Percentiles rank a stretch among this genome's conserved stretches.
Conservation (phyloP, 352 stramenopile genomes). For the Saprolegnia diclina region DNA sequence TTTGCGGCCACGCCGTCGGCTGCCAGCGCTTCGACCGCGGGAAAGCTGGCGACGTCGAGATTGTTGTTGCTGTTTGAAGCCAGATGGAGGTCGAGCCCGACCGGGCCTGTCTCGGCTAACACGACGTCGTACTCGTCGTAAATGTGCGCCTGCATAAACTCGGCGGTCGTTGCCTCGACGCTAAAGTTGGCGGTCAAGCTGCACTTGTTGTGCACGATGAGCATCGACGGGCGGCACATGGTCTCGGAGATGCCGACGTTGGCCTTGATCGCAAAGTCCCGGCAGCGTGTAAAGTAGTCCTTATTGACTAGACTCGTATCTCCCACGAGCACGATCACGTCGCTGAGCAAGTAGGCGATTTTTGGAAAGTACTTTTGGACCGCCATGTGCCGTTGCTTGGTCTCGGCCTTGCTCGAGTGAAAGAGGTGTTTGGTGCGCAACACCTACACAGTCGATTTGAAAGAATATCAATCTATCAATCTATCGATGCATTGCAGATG, state of each 20-base stretch:
- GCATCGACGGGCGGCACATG: background rate
- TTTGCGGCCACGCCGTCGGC: background rate
- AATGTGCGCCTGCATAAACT: background rate
- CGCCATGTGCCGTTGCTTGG: background rate
- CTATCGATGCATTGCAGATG: too few species aligned
- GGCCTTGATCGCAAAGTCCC: background rate
- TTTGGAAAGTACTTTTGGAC: slow-evolving; percentile 17
- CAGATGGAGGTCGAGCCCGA: background rate
- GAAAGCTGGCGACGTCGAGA: background rate
- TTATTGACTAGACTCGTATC: slow-evolving; percentile 10
- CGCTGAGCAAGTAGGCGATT: slow-evolving; percentile 7
- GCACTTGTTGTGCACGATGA: background rate
- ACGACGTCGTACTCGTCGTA: slow-evolving; percentile 15
- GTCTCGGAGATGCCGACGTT: background rate
- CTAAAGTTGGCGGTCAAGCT: background rate
- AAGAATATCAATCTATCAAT: too few species aligned
- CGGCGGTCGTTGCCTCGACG: background rate
- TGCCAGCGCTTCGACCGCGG: background rate
- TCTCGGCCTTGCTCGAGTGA: slow-evolving; percentile 12
- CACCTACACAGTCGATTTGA: background rate
- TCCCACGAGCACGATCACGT: slow-evolving; percentile 10
- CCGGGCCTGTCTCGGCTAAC: background rate
- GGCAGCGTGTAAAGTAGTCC: slow-evolving; percentile 8
- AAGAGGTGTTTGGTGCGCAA: slow-evolving; percentile 1
- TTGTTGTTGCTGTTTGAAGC: background rate